These are phyloP conservation scores for Botrytis sinoallii DNA, from an alignment of 2,329 filamentous ascomycete species.

Conservation along the genomic window DNA sequence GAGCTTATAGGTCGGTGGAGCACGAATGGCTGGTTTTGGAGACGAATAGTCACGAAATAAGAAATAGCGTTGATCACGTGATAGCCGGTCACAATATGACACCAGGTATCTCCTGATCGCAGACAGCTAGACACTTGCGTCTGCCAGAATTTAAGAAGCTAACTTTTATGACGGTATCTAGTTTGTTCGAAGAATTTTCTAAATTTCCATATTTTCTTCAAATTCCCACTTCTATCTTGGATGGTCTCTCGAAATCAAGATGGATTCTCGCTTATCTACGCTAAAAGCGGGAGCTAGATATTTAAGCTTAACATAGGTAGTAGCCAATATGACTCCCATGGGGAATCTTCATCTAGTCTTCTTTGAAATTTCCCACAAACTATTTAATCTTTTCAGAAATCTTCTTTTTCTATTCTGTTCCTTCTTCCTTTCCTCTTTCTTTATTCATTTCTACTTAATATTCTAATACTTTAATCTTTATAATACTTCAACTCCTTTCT, in stretches of 20 bases:
- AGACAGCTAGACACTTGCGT: background rate
- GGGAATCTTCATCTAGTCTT: background rate
- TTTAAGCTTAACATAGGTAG: background rate
- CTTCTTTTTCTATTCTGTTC: background rate
- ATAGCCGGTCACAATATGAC: fast-evolving
- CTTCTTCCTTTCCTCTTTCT: background rate
- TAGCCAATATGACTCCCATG: background rate
- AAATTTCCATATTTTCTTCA: background rate
- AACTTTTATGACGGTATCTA: no score
- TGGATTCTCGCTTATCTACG: background rate
- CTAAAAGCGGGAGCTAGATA: background rate
- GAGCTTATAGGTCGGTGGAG: background rate
- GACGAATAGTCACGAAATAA: background rate
- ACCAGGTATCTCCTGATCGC: background rate
- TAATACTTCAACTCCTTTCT: background rate
- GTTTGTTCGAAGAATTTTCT: background rate
- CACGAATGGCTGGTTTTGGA: background rate
- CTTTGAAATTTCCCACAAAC: background rate
- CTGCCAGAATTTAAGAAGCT: background rate
- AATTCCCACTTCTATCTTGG: background rate
- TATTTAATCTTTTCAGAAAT: background rate
- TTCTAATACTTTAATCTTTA: background rate
- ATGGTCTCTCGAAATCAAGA: background rate
- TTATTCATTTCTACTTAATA: background rate
- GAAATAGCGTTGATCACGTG: background rate